Evolutionary conservation across 352 stramenopile genomes (phyloP).

Genomic region (Pythium plurisporium): DNA sequence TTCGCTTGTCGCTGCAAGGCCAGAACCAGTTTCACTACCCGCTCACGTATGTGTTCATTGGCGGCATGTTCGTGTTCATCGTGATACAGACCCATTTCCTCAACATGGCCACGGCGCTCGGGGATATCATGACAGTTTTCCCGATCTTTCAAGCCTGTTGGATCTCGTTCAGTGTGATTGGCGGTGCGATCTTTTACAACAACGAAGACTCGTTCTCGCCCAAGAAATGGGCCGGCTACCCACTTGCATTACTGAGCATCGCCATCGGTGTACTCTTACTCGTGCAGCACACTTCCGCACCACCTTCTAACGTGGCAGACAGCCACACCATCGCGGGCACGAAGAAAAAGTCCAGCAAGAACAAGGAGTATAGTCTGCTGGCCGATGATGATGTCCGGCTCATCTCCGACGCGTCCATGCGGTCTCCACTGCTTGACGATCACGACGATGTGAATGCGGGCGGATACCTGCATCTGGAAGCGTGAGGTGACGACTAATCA

Average conservation of each 20-base stretch:
- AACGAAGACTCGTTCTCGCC: constrained; percentile 52
- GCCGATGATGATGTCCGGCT: constrained; percentile 57
- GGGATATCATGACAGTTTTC: constrained; percentile 88
- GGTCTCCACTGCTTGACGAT: constrained; percentile 47
- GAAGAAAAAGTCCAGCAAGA: constrained; percentile 15
- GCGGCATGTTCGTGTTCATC: constrained; percentile 84
- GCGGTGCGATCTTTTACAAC: constrained; percentile 82
- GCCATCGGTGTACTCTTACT: constrained; percentile 60
- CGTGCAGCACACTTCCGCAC: constrained; percentile 53
- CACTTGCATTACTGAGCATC: constrained; percentile 66
- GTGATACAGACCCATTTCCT: constrained; percentile 86
- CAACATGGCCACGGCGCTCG: constrained; percentile 78
- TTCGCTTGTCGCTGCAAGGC: constrained; percentile 73
- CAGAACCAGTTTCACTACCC: constrained; percentile 85
- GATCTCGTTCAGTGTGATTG: constrained; percentile 87
- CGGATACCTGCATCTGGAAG: constrained; percentile 49
- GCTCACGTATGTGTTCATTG: constrained; percentile 83
- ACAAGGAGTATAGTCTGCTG: constrained; percentile 27
- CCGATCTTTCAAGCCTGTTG: constrained; percentile 86
- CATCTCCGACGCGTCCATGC: constrained; percentile 61
- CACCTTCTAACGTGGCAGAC: neutral
- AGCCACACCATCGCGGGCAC: neutral
- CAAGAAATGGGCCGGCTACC: constrained; percentile 66
- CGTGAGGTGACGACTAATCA: neutral
- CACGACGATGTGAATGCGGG: constrained; percentile 28